A percentile compares a stretch with the other conserved stretches of the same genome.
Conservation (phyloP, 1,284 basidiomycete genomes). For the Thecaphora thlaspeos region DNA sequence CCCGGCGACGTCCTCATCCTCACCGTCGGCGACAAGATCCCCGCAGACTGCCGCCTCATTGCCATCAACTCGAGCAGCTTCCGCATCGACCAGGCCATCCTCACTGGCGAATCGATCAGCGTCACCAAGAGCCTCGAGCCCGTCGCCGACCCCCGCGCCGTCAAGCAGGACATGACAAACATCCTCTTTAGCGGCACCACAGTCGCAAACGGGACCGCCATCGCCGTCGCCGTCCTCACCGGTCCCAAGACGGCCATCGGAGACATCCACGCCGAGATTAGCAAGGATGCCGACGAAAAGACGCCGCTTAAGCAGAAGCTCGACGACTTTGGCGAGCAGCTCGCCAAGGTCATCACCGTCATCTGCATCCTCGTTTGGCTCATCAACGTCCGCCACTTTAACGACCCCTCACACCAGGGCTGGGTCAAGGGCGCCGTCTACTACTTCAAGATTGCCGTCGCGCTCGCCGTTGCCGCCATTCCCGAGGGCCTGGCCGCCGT, state of each 20-base stretch:
- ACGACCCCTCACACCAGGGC: slow-evolving; percentile 55
- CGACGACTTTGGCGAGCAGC: slow-evolving; percentile 56
- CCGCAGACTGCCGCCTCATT: slow-evolving; percentile 54
- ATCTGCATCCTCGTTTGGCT: slow-evolving; percentile 57
- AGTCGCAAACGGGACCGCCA: slow-evolving; percentile 48
- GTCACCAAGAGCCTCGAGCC: slow-evolving; percentile 50
- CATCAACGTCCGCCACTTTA: slow-evolving; percentile 56
- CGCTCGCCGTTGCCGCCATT: slow-evolving; percentile 56
- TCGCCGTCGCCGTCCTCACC: slow-evolving; percentile 50
- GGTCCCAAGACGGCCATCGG: slow-evolving; percentile 54
- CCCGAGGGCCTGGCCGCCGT: slow-evolving; percentile 56
- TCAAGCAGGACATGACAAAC: slow-evolving; percentile 58
- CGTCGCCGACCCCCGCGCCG: slow-evolving; percentile 43
- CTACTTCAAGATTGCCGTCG: slow-evolving; percentile 58
- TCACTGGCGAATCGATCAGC: slow-evolving; percentile 54
- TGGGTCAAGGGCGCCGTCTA: slow-evolving; percentile 55
- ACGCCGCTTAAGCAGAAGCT: slow-evolving; percentile 57
- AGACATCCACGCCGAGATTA: slow-evolving; percentile 54
- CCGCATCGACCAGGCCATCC: slow-evolving; percentile 55
- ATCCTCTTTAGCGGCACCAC: slow-evolving; percentile 56
- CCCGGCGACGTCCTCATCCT: slow-evolving; percentile 55
- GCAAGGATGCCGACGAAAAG: slow-evolving; percentile 50
- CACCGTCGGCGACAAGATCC: slow-evolving; percentile 55
- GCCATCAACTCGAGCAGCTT: slow-evolving; percentile 50
- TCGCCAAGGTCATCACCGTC: slow-evolving; percentile 55